Evolutionary conservation across 225 moss, liverwort and hornwort genomes (phyloP), one percentile per base, ranked within the genome.

Genomic region (Ulota crispa): DNA sequence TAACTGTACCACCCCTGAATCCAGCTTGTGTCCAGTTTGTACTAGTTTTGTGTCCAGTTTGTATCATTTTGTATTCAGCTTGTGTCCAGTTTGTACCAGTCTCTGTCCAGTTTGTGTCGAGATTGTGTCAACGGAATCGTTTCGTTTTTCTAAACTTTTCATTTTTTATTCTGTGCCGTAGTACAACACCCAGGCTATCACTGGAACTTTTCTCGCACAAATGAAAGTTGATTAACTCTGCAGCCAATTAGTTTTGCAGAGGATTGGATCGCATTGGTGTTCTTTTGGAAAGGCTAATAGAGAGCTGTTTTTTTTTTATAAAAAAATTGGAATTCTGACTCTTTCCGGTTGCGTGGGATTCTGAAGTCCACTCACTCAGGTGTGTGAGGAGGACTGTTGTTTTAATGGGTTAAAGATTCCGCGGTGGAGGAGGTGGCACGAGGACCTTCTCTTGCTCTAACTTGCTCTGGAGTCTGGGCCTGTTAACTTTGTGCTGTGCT

Each of bases 331-430:
- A 30, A 64, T 30, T 31, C 81, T 59, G 66, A 30, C 67, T 75
- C 67, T 42, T 75, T 66, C n/a, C 67, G 56, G 67, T 28, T 70
- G 69, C 82, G 23, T 79, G 70, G 69, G 70, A 61, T 8, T 69
- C 50, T 82, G 69, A 62, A 76, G 52, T 37, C 62, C 73, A 72
- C 61, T 71, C 70, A 4, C 24, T 32, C 62, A 7, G 43, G 45
- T 45, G 19, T 41, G 60, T 45, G 19, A 54, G 73, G 43, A 42
- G 64, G 26, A 9, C 27, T 3, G 73, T 21, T 26, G 77, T 37
- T 39, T 71, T 10, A 63, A 70, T n/a, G 53, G n/a, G 83, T 83
- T 77, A 77, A 83, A 83, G 70, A 83, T 83, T 77, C 83, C 9
- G 63, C 2, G 70, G 15, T 34, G 0, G 76, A 15, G 41, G 70